Evolutionary conservation across 2,329 filamentous ascomycete species (phyloP), one percentile per base, ranked within the genome.

Genomic region (Sclerotinia minor): DNA sequence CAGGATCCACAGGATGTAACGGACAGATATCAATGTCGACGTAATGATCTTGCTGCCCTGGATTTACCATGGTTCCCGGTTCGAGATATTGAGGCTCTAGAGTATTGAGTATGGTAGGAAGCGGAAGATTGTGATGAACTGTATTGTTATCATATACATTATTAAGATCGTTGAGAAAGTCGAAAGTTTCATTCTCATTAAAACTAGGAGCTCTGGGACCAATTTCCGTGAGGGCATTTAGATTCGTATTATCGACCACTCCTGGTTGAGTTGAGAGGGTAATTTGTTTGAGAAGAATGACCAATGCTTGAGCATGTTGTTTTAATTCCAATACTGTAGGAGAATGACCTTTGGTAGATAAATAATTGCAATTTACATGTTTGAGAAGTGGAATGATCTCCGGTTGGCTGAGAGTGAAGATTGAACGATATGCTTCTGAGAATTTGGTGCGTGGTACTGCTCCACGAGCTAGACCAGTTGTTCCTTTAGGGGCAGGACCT

Each of bases 241-340:
- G 52, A 38, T 74, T 73, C 5, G 26, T 65, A 65, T 73, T 73
- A 50, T 76, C 70, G 57, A 75, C 72, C 8, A 77, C 59, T 8
- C 71, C 72, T 5, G 72, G 70, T 13, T 70, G 71, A 8, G 78
- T 75, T 11, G 78, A 80, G 5, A 84, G 78, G 3, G 79, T 79
- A 15, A 87, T 75, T 53, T 79, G 76, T 3, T 79, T 79, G 69
- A 88, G 86, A 59, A 88, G 79, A 19, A 82, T 79, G 45, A 79
- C 77, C 21, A 88, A 80, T n/a, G 83, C 82, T 65, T 87, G 86
- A 0, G 84, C 84, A 70, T 88, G 86, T 73, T 85, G 82, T 75
- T 88, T 88, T 47, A 88, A 79, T 1, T 84, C 79, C 1, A 83
- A 77, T n/a, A 88, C 78, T 0, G 84, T 87, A 1, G 85, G 85